These are phyloP conservation scores for Aphanomyces astaci DNA, from an alignment of 352 stramenopile genomes.

Conservation along the genomic window DNA sequence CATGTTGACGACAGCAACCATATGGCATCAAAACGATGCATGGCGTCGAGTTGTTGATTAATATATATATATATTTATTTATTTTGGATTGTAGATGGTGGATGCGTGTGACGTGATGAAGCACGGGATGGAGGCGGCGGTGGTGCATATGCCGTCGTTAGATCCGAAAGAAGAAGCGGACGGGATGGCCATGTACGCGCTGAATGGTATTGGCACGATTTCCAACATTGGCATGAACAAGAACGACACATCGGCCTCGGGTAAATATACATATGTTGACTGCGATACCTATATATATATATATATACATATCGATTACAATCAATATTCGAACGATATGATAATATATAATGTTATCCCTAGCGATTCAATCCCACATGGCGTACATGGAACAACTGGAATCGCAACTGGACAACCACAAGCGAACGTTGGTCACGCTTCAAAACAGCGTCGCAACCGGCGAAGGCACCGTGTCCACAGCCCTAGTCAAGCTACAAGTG, in stretches of 20 bases:
- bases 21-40: no score
- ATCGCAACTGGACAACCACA: conserved; percentile 79
- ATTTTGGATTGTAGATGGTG: conserved; percentile 38
- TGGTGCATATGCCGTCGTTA: conserved; percentile 49
- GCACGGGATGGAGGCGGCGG: conserved; percentile 41
- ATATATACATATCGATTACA: no score
- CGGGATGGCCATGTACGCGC: conserved; percentile 56
- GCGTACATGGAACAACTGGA: conserved; percentile 85
- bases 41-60: neutral
- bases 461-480: conserved; percentile 49
- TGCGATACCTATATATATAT: no score
- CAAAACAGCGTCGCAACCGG: conserved; percentile 72
- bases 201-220: conserved; percentile 78
- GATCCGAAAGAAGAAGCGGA: conserved; percentile 63
- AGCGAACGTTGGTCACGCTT: conserved; percentile 77
- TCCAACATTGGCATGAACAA: conserved; percentile 51
- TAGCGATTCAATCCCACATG: conserved; percentile 69
- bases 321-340: no score
- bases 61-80: neutral
- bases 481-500: conserved; percentile 59
- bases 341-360: conserved; percentile 28
- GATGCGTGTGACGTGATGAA: conserved; percentile 76
- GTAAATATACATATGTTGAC: neutral
- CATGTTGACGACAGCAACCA: no score
- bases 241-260: conserved; percentile 29